Evolutionary conservation across 2,329 filamentous ascomycete genomes (phyloP), one percentile per base, ranked within the genome.

Genomic region (Pezicula rhizophila): DNA sequence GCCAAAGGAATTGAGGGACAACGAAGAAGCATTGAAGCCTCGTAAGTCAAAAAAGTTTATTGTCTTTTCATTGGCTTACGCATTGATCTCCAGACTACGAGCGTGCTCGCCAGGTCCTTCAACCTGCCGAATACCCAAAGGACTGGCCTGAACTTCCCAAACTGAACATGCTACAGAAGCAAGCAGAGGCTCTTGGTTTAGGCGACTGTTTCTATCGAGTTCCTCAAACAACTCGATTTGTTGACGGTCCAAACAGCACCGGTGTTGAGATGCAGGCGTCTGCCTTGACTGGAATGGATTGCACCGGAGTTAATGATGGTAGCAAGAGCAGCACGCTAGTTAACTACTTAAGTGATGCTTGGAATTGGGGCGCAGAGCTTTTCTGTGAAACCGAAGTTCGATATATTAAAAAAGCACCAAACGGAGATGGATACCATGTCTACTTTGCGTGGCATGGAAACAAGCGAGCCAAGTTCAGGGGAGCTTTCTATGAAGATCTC

Each of bases 281-380:
- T 1, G 71, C 72, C 0, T 66, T 79, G n/a, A 77, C 76, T 0
- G 80, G 81, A 2, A 77, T 82, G 59, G 81, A 85, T 55, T 64
- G 65, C 40, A 83, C 79, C 0, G 81, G 80, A 1, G 53, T 82
- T 50, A 84, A 85, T 54, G 81, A 85, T 58, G 78, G 79, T 2
- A 82, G 78, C 28, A 84, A 84, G 64, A 82, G 73, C 26, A 80
- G 75, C 3, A 82, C 77, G 0, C 68, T 79, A 2, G 77, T 82
- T 23, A 85, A 80, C 0, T 85, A 85, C 56, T 65, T 85, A 11
- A 74, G 77, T 12, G 82, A 85, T 59, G 80, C 82, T 2, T 84
- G 80, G 80, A 82, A 83, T 58, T 82, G 79, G 78, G 82, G 80
- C 8, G 79, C 81, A 14, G 80, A 85, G 57, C 76, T 85, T 59